Conservation (phyloP, 139 green algal genomes). For the Closterium sp. region DNA sequence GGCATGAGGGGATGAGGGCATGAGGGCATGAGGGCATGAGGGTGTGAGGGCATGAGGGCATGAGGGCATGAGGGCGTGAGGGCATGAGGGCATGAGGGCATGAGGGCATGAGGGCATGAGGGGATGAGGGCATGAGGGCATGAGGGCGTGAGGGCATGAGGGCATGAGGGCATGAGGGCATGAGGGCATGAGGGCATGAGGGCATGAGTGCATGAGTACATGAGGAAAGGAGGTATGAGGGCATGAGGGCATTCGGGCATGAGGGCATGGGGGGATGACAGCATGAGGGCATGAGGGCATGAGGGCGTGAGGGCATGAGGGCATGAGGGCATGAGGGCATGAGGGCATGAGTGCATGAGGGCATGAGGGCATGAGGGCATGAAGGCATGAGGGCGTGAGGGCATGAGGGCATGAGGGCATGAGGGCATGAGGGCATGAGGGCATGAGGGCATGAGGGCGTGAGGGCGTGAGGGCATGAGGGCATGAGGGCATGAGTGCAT, state of each 20-base stretch:
- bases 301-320: not conserved
- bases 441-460: not conserved
- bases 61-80: slow-evolving; percentile 3
- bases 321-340: not conserved
- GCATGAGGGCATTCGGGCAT: not conserved
- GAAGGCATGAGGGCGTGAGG: not conserved
- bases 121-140: not conserved
- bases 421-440: not conserved
- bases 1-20: not conserved
- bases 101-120: slow-evolving; percentile 1
- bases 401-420: not conserved
- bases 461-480: not conserved
- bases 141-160: too few relatives aligned
- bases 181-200: too few relatives aligned
- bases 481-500: not conserved
- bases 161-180: too few relatives aligned
- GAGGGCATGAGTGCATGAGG: not conserved
- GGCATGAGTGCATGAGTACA: too few relatives aligned
- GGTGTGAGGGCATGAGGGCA: not conserved
- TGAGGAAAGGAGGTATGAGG: not conserved
- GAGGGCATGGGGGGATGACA: not conserved
- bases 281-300: not conserved
- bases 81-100: slow-evolving; percentile 7
- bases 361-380: not conserved
- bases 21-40: too few relatives aligned